Percentiles rank a stretch among this genome's conserved stretches.
phyloP scores from a whole-genome alignment of 257 asterid species.

The Fraxinus excelsior region DNA sequence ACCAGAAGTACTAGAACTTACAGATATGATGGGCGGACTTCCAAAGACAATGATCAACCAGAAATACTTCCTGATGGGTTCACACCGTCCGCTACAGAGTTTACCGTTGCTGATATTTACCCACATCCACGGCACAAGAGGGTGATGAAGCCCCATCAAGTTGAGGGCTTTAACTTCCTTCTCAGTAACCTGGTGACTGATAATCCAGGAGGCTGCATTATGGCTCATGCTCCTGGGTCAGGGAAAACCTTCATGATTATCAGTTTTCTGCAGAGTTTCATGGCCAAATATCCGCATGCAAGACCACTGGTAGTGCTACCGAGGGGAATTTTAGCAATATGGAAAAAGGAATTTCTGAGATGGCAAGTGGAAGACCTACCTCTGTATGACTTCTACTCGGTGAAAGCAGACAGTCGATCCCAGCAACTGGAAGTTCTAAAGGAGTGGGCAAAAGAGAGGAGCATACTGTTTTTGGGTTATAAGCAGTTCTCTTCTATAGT shows the following conservation, averaged over 20 bases:
- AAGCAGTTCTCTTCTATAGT: slow-evolving; percentile 86
- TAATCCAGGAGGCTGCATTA: slow-evolving; percentile 93
- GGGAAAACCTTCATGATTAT: slow-evolving; percentile 97
- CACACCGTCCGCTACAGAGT: not conserved
- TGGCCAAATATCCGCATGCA: slow-evolving; percentile 87
- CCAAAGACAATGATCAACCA: not conserved
- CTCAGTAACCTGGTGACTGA: slow-evolving; percentile 77
- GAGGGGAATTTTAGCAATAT: slow-evolving; percentile 71
- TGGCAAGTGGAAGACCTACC: slow-evolving; percentile 89
- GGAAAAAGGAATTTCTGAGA: slow-evolving; percentile 81
- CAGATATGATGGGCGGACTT: not conserved
- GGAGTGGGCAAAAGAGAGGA: slow-evolving; percentile 69
- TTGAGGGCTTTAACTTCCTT: slow-evolving; percentile 93
- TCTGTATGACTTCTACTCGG: not conserved
- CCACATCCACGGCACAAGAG: slow-evolving; percentile 93
- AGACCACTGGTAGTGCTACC: slow-evolving; percentile 96
- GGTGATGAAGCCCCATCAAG: slow-evolving; percentile 97
- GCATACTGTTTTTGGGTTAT: slow-evolving; percentile 83
- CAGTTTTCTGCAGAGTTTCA: slow-evolving; percentile 92
- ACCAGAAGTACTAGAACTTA: not conserved
- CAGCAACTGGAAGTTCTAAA: slow-evolving; percentile 19
- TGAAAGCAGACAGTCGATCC: not conserved
- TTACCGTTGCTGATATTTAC: slow-evolving; percentile 54
- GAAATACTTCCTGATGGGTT: not conserved
- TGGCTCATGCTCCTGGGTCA: slow-evolving; percentile 99